Base-by-base conservation (phyloP, 257 asterid species). In the Leonotis leonurus region DNA sequence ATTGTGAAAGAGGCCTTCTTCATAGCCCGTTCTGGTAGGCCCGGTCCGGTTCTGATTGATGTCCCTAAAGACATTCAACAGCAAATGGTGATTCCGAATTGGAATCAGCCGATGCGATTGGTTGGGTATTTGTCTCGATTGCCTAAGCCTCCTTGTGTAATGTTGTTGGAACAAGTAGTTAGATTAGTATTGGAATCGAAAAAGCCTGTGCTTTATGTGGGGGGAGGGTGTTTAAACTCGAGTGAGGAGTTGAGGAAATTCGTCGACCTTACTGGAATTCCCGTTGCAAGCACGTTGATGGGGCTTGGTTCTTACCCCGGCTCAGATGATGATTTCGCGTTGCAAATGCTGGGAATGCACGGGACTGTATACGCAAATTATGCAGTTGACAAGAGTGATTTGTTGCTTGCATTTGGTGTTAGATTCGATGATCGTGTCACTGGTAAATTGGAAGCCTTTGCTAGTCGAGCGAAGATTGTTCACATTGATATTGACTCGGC, bases 271-370 rank as follows among this genome's bases (percentile, higher is more conserved):
- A 89, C 93, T 0, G 85, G 88, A 14, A 77, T 86, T 44, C 96
- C 95, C 0, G 94, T 89, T 8, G 89, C 94, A 0, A 84, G 94
- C 65, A 89, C 96, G 0, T 48, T 89, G 67, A 89, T 86, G 95
- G 95, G 95, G 5, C 78, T 83, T 3, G 95, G 97, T 22, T 75
- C 85, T 12, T 77, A 75, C 52, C 97, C 97, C 0, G 22, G 84
- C 43, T 78, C 86, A n/a, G 85, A 87, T 50, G 86, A 82, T 56
- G 76, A 84, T 30, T 21, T 44, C 13, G 77, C 89, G 0, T 52
- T 89, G 64, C 91, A 79, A 63, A 89, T 89, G 95, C 74, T 86
- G 55, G 97, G 97, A 62, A 89, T 89, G 97, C 97, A 86, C 52
- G 95, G 95, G 25, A 86, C 97, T 6, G 91, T 86, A 6, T 83